phyloP scores from a whole-genome alignment of 148 eudicot genomes.

The Simmondsia chinensis region DNA sequence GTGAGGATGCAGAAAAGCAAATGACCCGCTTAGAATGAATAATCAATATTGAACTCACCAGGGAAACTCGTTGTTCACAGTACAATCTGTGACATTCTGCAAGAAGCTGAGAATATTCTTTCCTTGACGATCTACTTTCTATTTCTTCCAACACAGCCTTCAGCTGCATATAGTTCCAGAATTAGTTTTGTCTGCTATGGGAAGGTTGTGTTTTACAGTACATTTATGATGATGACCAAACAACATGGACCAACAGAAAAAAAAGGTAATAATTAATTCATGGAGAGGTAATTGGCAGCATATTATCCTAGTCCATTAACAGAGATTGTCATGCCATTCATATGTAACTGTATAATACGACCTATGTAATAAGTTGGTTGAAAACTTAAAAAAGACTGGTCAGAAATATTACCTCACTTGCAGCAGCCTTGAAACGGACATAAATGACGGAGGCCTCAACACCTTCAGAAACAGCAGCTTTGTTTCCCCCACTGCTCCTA shows the following conservation, averaged over 20 bases:
- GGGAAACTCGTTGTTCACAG: constrained; percentile 89
- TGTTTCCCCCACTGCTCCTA: constrained; percentile 50
- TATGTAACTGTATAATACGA: too few species aligned
- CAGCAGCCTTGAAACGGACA: constrained; percentile 97
- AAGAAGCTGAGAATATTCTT: constrained; percentile 85
- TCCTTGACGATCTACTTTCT: constrained; percentile 85
- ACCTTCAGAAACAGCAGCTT: constrained; percentile 74
- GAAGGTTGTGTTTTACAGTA: too few species aligned
- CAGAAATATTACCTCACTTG: constrained; percentile 67
- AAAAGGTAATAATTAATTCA: too few species aligned
- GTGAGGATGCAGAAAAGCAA: too few species aligned
- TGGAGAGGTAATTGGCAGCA: too few species aligned
- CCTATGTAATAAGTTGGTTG: too few species aligned
- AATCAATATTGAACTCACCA: constrained; percentile 44
- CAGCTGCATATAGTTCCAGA: constrained; percentile 43
- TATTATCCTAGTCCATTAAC: too few species aligned
- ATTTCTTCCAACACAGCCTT: constrained; percentile 93
- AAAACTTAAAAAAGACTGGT: too few species aligned
- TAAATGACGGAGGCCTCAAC: constrained; percentile 91
- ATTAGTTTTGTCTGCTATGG: constrained; percentile 3
- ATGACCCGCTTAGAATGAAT: constrained; percentile 1
- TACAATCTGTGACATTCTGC: constrained; percentile 92
- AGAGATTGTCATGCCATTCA: too few species aligned
- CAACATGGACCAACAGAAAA: constrained; percentile 6
- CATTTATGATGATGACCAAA: constrained; percentile 2